Base-by-base conservation (phyloP, 2,329 filamentous ascomycete species). In the Stenocarpella maydis region DNA sequence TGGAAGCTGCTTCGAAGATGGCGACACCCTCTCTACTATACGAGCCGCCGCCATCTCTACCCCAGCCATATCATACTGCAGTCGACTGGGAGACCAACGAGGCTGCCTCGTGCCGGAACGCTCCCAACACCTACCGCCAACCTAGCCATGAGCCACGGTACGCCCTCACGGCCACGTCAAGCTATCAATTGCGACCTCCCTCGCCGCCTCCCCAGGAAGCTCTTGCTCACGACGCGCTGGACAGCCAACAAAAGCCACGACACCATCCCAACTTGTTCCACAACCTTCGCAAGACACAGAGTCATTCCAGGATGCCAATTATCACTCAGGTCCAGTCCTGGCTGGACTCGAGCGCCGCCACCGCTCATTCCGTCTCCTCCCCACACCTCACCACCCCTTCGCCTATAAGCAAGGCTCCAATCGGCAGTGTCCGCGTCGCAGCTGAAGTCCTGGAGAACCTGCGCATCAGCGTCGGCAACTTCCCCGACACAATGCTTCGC, bases 401-500 rank as follows among this genome's bases (percentile, higher is more conserved):
- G 17, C 49, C 60, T 26, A 49, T 31, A 26, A 60, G 50, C 52
- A 68, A 61, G 54, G 64, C 70, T 34, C 58, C 70, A 14, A 24
- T 68, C 14, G 54, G 78, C 12, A 78, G 80, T 4, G 79, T 88
- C 7, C 87, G 84, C 1, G 78, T 89, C 0, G 85, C 86, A 0
- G 82, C 84, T 1, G 82, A 88, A 31, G 80, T 87, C 3, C 76
- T 88, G 49, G 86, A 89, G 69, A 87, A 82, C 0, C 78, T 89
- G 4, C 80, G 84, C 34, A 81, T 87, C 7, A 87, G 84, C 0
- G 83, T 88, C 14, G 79, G 82, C 6, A 88, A 85, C 73, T 90
- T 90, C 71, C 87, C 87, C 0, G 86, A 88, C 72, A 88, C 86
- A 1, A 87, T 88, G 84, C 82, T 89, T 1, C 78, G 85, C 14